Conservation (phyloP, 2,329 filamentous ascomycete species). For the Phaeosphaeriaceae sp. region DNA sequence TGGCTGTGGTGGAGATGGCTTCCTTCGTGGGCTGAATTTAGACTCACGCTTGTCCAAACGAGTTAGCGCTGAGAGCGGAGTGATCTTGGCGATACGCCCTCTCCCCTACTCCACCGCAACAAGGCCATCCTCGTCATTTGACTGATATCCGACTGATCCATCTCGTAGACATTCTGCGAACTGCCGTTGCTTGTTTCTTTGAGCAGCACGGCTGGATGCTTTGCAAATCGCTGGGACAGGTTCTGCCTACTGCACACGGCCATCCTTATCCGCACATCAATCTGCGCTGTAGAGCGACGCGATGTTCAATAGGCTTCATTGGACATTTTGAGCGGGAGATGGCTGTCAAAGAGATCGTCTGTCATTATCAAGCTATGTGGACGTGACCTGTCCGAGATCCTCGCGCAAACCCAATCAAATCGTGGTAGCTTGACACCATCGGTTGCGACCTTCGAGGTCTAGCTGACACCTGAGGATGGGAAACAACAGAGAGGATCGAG, state of each 20-base stretch:
- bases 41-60: slow-evolving; percentile 13
- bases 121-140: background rate
- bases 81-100: background rate
- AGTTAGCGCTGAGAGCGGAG: background rate
- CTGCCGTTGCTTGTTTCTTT: background rate
- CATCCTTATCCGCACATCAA: background rate
- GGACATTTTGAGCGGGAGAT: background rate
- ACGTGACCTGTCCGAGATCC: background rate
- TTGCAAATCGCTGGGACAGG: background rate
- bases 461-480: background rate
- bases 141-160: no score
- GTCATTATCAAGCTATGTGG: background rate
- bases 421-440: background rate
- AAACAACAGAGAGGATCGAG: background rate
- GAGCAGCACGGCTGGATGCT: background rate
- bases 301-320: background rate
- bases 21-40: slow-evolving; percentile 12
- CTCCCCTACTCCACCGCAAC: background rate
- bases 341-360: background rate
- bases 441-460: background rate
- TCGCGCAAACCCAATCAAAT: background rate
- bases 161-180: background rate
- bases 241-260: background rate
- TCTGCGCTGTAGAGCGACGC: background rate
- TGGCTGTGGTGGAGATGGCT: slow-evolving; percentile 16